Base-by-base conservation (phyloP, 1,284 basidiomycete genomes). In the Gomphus bonarii region DNA sequence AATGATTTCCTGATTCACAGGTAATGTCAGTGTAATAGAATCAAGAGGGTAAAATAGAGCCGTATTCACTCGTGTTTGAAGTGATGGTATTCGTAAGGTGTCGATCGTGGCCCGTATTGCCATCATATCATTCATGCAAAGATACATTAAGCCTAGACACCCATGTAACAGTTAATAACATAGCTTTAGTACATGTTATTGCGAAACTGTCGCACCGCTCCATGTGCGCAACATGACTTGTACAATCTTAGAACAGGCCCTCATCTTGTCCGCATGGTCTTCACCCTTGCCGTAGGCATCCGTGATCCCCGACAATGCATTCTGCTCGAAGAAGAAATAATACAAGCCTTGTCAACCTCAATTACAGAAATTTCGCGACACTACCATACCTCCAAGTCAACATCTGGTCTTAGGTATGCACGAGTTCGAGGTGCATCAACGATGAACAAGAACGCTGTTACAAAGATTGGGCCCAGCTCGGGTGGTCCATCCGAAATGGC, bases 181-280 rank as follows among this genome's bases (percentile, higher is more conserved):
- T 20, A 48, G 25, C 18, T 8, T 48, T 25, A 30, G 43, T 16
- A 18, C 18, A 46, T 55, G 12, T 35, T 59, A 25, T 42, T 47
- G 31, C 18, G 44, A 36, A 48, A 44, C 18, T 4, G n/a, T 72
- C 85, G 57, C 64, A 93, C 95, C 95, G 61, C 90, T 88, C 95
- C 95, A 99, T 10, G 90, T 93, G 49, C 89, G 81, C 50, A 99
- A 70, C 75, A 97, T 86, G 38, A 88, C 77, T 43, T 86, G 82
- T 43, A 97, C 84, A 50, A 95, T 83, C 63, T 81, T 85, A 3
- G 87, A 77, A 62, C 85, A 88, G 20, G 82, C 78, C 63, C 82
- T 79, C 72, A 98, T 85, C 49, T 83, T 79, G 46, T 92, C 90
- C 6, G 80, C 77, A 64, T 93, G 84, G 38, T 85, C 82, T 22